phyloP scores from a whole-genome alignment of 1,284 basidiomycete species.

The Mycena citricolor region DNA sequence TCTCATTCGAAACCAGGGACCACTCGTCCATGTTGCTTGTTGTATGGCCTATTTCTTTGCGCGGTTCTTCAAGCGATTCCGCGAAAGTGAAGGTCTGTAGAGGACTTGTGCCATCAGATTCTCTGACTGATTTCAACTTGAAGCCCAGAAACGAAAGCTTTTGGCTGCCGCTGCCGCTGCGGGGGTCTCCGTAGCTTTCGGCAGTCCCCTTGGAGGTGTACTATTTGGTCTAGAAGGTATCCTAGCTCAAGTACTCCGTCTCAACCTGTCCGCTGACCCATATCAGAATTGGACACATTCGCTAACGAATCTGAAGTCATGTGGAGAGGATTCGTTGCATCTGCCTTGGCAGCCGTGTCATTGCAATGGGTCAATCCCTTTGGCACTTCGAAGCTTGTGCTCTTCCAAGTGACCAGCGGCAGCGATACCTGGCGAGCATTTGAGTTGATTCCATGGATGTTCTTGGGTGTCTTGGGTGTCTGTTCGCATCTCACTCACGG shows the following conservation, averaged over 20 bases:
- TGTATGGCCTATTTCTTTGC: constrained; percentile 64
- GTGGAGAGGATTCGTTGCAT: constrained; percentile 77
- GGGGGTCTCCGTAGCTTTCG: constrained; percentile 75
- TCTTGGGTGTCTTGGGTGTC: too few relatives aligned
- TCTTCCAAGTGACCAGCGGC: constrained; percentile 66
- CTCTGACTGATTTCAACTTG: not conserved
- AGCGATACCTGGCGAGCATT: constrained; percentile 68
- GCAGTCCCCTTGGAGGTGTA: constrained; percentile 73
- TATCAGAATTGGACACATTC: constrained; percentile 64
- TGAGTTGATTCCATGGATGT: constrained; percentile 49
- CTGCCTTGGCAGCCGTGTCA: constrained; percentile 67
- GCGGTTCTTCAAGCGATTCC: constrained; percentile 54
- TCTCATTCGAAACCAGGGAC: constrained; percentile 58
- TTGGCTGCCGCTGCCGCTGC: constrained; percentile 70
- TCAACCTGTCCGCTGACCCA: not conserved
- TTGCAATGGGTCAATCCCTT: constrained; percentile 75
- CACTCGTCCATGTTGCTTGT: constrained; percentile 70
- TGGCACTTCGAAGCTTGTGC: constrained; percentile 70
- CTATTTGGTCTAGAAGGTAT: constrained; percentile 67
- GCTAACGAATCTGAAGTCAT: constrained; percentile 69
- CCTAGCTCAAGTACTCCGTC: not conserved
- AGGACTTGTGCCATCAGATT: not conserved
- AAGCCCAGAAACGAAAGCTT: constrained; percentile 67
- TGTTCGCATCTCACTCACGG: constrained; percentile 2
- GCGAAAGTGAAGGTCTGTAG: constrained; percentile 57